Base-by-base conservation (phyloP, 2,329 filamentous ascomycete genomes). In the Colletotrichum cereale region DNA sequence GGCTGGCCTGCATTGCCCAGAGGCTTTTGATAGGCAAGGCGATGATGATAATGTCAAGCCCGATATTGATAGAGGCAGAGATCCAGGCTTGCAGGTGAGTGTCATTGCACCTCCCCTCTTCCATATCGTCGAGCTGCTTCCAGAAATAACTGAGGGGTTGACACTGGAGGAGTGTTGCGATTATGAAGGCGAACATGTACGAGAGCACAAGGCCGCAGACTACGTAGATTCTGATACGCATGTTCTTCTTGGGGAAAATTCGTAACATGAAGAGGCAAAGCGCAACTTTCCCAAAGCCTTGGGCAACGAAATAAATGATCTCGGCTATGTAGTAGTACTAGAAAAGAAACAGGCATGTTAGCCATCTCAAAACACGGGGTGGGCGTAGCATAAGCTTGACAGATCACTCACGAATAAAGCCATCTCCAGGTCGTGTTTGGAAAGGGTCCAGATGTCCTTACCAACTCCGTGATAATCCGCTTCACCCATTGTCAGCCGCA, bases 181-280 rank as follows among this genome's bases (percentile, higher is more conserved):
- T 26, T 12, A 53, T 53, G 50, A 53, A 53, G 24, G 50, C 24
- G 10, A 53, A 14, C 24, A 26, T 34, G 50, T 53, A 53, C 16
- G 50, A 14, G 16, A 26, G 14, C 11, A 26, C 24, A 21, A 53
- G 50, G 29, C 24, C 50, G 24, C 24, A 26, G 50, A 53, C 50
- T 14, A 34, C n/a, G 50, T 53, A 53, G 29, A 53, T 34, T 14
- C 24, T 53, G 24, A 53, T 14, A 5, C 50, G 50, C 24, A 53
- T 26, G 24, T 40, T 63, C 16, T 52, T 60, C 34, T 77, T 74
- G 12, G 74, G 73, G 52, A 80, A 80, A 50, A 80, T 72, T 26
- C 79, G 76, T 2, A 81, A 73, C 57, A 78, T 79, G 66, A 80
- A 77, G 70, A 73, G 77, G 5, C 80, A 67, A 4, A 80, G 74